Evolutionary conservation across 345 rosid genomes (phyloP), one percentile per base, ranked within the genome.

Genomic region (Punica granatum): DNA sequence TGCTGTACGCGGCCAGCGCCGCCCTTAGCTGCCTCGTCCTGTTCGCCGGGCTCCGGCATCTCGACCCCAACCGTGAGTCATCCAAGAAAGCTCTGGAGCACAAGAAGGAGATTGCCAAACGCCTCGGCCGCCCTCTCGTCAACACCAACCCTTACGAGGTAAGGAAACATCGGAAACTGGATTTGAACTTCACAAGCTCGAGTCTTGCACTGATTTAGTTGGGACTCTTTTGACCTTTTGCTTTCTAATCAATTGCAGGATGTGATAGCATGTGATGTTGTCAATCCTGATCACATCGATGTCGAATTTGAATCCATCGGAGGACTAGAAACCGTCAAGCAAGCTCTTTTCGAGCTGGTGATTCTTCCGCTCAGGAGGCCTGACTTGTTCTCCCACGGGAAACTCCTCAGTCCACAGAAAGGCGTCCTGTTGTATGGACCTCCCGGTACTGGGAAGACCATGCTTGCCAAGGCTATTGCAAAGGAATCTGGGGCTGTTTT

Each of bases 391-490:
- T 83, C 92, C 35, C 76, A 83, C 68, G 98, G 98, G 66, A 94
- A 91, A 81, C 93, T 94, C 58, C 98, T 94, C 66, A 90, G 98
- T 18, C 98, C 96, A n/a, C 98, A 89, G 54, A 94, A 91, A 73
- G 99, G 99, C 53, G 98, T 94, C 68, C 72, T 91, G 81, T 80
- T 94, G 62, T 91, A 79, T 78, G 99, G 98, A 4, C 97, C 99
- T n/a, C 99, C 98, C 19, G 99, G 99, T 65, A 91, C 99, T 18
- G 99, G 99, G 43, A 91, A 91, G 89, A 94, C 99, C 46, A 94
- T 94, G 97, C 92, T 94, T 75, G 97, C 99, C 65, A 94, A 94
- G 81, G 98, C 99, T 67, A 91, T 94, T 74, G 97, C 98, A 12
- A 94, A 82, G 79, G 99, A 94, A 68, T 94, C 97, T 13, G 95